phyloP scores from a whole-genome alignment of 306 rosid species.

The Quercus robur region DNA sequence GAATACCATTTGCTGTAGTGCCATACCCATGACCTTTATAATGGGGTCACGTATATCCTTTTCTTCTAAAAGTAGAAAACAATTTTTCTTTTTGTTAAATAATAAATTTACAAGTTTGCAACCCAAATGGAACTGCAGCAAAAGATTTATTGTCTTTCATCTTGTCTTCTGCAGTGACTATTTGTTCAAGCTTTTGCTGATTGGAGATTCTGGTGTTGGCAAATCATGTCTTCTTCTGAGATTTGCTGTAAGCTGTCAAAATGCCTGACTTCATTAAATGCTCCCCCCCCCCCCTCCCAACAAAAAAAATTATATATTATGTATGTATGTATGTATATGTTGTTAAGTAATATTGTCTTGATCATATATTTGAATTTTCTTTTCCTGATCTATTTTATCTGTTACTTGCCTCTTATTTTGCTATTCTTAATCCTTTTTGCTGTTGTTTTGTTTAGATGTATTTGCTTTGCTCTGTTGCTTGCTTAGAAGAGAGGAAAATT shows the following conservation, averaged over 20 bases:
- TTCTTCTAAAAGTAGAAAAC: neutral
- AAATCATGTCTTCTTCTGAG: slow-evolving; percentile 56
- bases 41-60: neutral
- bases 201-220: slow-evolving; percentile 58
- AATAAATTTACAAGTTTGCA: neutral
- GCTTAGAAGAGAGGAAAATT: neutral
- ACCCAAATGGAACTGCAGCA: neutral
- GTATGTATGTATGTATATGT: no score
- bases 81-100: neutral
- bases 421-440: neutral
- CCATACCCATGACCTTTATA: neutral
- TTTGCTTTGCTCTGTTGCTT: neutral
- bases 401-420: neutral
- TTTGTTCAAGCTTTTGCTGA: slow-evolving; percentile 54
- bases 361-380: neutral
- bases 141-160: neutral
- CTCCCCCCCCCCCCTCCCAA: no score
- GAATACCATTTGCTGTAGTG: neutral
- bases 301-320: accelerated
- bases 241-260: slow-evolving; percentile 41
- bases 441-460: neutral
- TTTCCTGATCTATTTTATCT: neutral
- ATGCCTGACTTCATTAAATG: neutral
- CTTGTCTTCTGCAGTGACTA: slow-evolving; percentile 39
- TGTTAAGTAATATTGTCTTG: neutral